A percentile compares a stretch with the other conserved stretches of the same genome.
Evolutionary conservation across 2,329 filamentous ascomycete species (phyloP).

Genomic region (Botrytis medusae): DNA sequence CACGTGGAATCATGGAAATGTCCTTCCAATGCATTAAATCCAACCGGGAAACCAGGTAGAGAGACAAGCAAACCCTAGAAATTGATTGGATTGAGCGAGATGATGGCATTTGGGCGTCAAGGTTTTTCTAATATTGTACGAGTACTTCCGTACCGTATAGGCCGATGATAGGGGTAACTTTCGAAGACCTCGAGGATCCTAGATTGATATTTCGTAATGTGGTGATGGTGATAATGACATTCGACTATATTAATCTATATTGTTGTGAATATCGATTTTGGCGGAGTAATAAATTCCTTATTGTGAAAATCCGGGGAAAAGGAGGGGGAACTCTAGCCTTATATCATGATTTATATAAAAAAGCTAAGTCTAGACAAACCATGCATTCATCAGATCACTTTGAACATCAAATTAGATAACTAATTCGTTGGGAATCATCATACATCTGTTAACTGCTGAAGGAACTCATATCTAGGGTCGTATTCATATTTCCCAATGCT

Average conservation of each 20-base stretch:
- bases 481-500: neutral
- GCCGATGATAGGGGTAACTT: neutral
- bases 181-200: neutral
- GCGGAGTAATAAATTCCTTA: neutral
- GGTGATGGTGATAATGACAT: neutral
- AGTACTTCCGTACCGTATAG: neutral
- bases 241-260: neutral
- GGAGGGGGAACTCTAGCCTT: slow-evolving; percentile 12
- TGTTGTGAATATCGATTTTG: neutral
- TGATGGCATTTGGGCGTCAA: slow-evolving; percentile 12
- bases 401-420: neutral
- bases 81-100: neutral
- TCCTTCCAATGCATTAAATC: neutral
- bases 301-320: slow-evolving; percentile 18
- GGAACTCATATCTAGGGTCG: neutral
- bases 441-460: neutral
- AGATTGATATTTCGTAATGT: neutral
- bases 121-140: neutral
- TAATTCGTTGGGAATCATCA: neutral
- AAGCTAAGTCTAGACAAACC: slow-evolving; percentile 8
- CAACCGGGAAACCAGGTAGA: neutral
- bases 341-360: neutral
- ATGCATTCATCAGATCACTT: neutral
- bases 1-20: neutral
- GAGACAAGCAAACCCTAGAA: slow-evolving; percentile 1